These are phyloP conservation scores for Fraxinus nigra DNA, from an alignment of 305 asterid species.

Conservation along the genomic window DNA sequence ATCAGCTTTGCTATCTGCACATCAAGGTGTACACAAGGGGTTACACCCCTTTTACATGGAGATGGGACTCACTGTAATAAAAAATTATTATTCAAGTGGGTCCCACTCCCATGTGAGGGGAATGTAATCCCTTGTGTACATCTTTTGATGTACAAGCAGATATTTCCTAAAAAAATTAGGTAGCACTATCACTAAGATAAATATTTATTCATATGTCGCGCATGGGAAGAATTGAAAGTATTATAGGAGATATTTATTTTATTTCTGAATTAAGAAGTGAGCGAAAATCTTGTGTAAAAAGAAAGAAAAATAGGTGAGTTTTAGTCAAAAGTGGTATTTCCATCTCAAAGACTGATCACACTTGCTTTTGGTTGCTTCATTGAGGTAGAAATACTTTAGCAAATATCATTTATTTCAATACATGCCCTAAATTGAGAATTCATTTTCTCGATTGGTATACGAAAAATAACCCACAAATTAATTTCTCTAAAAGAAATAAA, in stretches of 20 bases:
- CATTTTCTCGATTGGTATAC: neutral
- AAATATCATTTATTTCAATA: neutral
- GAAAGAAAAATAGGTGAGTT: neutral
- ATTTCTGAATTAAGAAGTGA: neutral
- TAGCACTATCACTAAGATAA: too few relatives aligned
- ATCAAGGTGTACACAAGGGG: too few relatives aligned
- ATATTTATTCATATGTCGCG: too few relatives aligned
- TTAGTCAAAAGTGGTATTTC: conserved; percentile 22
- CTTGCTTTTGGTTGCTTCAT: neutral
- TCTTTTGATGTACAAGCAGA: too few relatives aligned
- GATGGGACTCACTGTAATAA: too few relatives aligned
- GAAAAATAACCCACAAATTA: conserved; percentile 8
- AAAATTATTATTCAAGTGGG: too few relatives aligned
- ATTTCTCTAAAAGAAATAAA: neutral
- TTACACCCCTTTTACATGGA: too few relatives aligned
- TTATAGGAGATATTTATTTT: neutral
- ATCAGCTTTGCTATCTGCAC: too few relatives aligned
- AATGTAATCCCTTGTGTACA: too few relatives aligned
- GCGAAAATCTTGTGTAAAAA: neutral
- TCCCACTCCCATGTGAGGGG: too few relatives aligned
- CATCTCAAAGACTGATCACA: conserved; percentile 16
- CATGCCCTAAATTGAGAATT: neutral
- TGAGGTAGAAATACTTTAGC: neutral
- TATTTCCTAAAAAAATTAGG: too few relatives aligned
- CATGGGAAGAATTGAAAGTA: neutral